Base-by-base conservation (phyloP, 1,284 basidiomycete genomes). In the Pisolithus thermaeus region DNA sequence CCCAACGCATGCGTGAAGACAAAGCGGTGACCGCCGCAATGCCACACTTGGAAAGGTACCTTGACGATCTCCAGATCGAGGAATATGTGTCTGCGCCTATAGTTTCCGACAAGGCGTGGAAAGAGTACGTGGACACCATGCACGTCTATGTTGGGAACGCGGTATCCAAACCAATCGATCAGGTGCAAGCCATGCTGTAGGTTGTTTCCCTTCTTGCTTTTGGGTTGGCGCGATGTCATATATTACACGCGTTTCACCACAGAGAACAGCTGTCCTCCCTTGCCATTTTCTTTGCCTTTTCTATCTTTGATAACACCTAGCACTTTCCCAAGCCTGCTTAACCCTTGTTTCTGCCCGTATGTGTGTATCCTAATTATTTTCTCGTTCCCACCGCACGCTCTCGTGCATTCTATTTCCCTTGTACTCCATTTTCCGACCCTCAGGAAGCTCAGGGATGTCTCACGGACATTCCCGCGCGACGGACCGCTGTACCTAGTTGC, bases 61-160 rank as follows among this genome's bases (percentile, higher is more conserved):
- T 80, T n/a, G 58, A 68, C 11, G 62, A 68, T 46, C 67, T 79
- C n/a, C 56, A 69, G 32, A 74, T 78, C 51, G 72, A 70, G 52
- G 64, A 71, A 39, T 77, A 78, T 51, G 73, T 78, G 42, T 69
- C 67, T 42, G 76, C 77, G 20, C 77, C 77, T 28, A 78, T 80
- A 52, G 69, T 77, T n/a, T 73, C 74, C 28, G 77, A 78, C 52
- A 65, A 59, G 16, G 53, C 65, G 12, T 80, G 77, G 78, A 79
- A 79, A 54, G 56, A 61, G n/a, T 79, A 77, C 59, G 54, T 72
- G 14, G 56, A 56, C 5, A 55, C 56, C 6, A 59, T 78, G 44
- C 64, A 73, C n/a, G 68, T 69, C 8, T 72, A 72, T 58, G 67
- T 65, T 40, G 75, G 76, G 4, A 68, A 66, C 37, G 72, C 74